Base-by-base conservation (phyloP, 1,284 basidiomycete genomes). In the Xanthoconium separans region DNA sequence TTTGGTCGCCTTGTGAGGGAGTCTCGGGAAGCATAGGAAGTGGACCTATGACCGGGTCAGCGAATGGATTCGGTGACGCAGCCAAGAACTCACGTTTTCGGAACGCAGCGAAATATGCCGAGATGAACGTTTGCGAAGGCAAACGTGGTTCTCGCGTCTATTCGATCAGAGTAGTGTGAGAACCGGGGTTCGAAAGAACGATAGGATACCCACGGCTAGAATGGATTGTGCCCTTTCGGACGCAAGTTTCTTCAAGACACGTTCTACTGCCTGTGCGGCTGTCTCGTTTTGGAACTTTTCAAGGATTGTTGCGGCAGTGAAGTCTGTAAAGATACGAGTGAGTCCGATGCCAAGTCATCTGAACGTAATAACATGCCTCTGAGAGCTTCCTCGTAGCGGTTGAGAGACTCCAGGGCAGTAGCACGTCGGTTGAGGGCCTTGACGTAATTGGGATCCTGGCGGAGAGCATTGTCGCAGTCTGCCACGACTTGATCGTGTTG, bases 71-170 rank as follows among this genome's bases (percentile, higher is more conserved):
- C 13, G 39, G 55, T 54, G 47, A 33, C 50, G 45, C 6, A 43
- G 5, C 34, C 22, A 22, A n/a, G 10, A 43, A 54, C 88, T 61
- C 63, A 89, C 90, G 85, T 57, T 87, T 77, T 61, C 96, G 87
- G 90, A 99, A 99, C 11, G 97, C 96, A 58, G 95, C 90, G 67
- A 99, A 93, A 78, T 99, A 99, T 3, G 95, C 93, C 13, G 90
- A 89, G 62, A 98, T 91, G 73, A 99, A 98, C 3, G 93, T 96
- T 60, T 86, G 85, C 24, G 93, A 94, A 18, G 95, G 96, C 39
- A 98, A 78, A 58, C 88, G 85, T 8, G 87, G 89, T 74, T 92
- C 89, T 42, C 96, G 88, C 18, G 78, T 82, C 84, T 88, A 64
- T 41, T 34, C 6, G 33, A 22, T 55, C 9, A 31, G 15, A 30